phyloP scores from a whole-genome alignment of 169 alveolate genomes.

The Perkinsus olseni region DNA sequence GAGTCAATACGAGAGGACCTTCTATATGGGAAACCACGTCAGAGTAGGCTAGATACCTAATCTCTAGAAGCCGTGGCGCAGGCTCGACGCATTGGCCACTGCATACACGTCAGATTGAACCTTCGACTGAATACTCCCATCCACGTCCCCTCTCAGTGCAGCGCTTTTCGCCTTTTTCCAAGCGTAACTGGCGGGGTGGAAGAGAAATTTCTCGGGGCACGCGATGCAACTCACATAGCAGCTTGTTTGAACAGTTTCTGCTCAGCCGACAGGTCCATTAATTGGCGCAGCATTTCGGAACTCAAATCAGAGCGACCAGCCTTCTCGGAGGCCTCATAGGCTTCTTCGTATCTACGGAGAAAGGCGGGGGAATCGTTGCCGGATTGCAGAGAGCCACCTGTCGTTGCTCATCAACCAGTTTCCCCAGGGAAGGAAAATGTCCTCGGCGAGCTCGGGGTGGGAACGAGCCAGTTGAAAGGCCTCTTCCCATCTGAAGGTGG shows the following conservation, averaged over 20 bases:
- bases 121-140: background rate
- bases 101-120: background rate
- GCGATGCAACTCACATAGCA: background rate
- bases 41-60: background rate
- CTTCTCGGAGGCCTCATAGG: slow-evolving; percentile 68
- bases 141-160: background rate
- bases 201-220: background rate
- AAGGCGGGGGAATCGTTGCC: background rate
- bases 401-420: slow-evolving; percentile 63
- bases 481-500: slow-evolving; percentile 55
- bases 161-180: background rate
- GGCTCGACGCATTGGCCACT: background rate
- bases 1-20: background rate
- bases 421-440: slow-evolving; percentile 71
- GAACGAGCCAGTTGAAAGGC: slow-evolving; percentile 63
- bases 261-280: background rate
- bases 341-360: slow-evolving; percentile 54
- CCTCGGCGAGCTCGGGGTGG: slow-evolving; percentile 49
- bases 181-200: background rate
- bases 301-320: slow-evolving; percentile 56
- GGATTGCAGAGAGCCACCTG: slow-evolving; percentile 9
- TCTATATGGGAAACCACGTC: background rate
- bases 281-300: background rate
- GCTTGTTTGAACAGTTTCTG: background rate
- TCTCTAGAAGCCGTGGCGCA: background rate